Evolutionary conservation across 495 filamentous ascomycete genomes (phyloP), one percentile per base, ranked within the genome.

Genomic region (Aspergillus incahuasiensis): DNA sequence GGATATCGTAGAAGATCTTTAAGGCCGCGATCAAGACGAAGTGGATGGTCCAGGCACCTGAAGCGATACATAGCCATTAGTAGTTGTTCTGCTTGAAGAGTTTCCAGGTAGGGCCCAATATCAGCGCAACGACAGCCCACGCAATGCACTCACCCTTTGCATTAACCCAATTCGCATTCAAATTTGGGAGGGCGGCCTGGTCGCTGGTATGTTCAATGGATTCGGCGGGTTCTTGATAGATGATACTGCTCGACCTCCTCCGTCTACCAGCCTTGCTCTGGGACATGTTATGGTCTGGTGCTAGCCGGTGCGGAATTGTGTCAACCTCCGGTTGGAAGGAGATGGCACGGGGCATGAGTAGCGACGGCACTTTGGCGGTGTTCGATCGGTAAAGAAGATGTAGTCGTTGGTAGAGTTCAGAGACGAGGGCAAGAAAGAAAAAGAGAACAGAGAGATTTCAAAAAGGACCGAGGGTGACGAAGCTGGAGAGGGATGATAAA

Each of bases 161-260:
- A 74, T 98, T 96, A 59, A 97, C 94, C 94, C 94, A 98, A 73
- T 95, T 87, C 60, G 94, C 90, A 77, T 98, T 98, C 68, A 97
- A 71, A 64, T 98, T 98, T 28, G 94, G 94, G 57, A 97, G 74
- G 12, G 90, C 90, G 24, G 90, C 86, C 81, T 98, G 94, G 71
- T 98, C 94, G 61, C 89, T 96, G 69, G 91, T 85, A 67, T 96
- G 92, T 77, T 97, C 92, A 71, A 96, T 82, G 55, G 90, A 92
- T 74, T 97, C 92, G 49, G 83, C 81, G 35, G 92, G 92, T 70
- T 97, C 92, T 64, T 91, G 90, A 73, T 97, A 97, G 70, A 96
- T 87, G 70, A 97, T 79, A 71, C 92, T 96, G 77, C 92, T 96
- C 64, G 91, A 96, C 63, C 92, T 82, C 79, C 92, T 82, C 77